Evolutionary conservation across 208 protist genomes (phyloP).

Genomic region (Crithidia expoeki): DNA sequence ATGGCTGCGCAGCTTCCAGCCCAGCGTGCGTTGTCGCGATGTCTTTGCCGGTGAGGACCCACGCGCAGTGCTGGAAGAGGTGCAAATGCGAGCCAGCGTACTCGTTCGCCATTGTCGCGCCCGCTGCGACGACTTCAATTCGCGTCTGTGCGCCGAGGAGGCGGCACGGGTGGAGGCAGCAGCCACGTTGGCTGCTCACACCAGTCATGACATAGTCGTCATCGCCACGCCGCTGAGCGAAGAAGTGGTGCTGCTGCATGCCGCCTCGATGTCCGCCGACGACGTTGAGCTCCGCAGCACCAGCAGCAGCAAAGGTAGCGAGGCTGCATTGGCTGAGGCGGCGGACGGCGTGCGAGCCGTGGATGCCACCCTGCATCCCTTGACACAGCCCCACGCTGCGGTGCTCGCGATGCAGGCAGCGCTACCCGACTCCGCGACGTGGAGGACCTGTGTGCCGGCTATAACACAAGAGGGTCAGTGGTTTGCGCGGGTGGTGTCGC

Average conservation of each 20-base stretch:
- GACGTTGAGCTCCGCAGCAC: slow-evolving; percentile 12
- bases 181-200: slow-evolving; percentile 30
- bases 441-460: slow-evolving; percentile 27
- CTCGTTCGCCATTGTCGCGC: slow-evolving; percentile 70
- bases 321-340: background rate
- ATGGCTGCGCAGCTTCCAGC: slow-evolving; percentile 76
- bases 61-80: slow-evolving; percentile 74
- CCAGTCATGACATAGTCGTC: slow-evolving; percentile 42
- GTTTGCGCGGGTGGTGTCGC: slow-evolving; percentile 56
- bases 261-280: slow-evolving; percentile 33
- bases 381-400: slow-evolving; percentile 30
- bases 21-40: slow-evolving; percentile 35
- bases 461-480: slow-evolving; percentile 66
- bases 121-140: slow-evolving; percentile 42
- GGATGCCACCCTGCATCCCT: slow-evolving; percentile 42
- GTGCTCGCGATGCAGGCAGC: slow-evolving; percentile 13
- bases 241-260: slow-evolving; percentile 46
- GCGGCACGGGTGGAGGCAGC: slow-evolving; percentile 34
- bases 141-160: slow-evolving; percentile 40
- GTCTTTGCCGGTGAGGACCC: slow-evolving; percentile 48
- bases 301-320: slow-evolving; percentile 2
- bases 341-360: slow-evolving; percentile 19
- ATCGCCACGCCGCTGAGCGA: slow-evolving; percentile 57
- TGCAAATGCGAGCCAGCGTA: slow-evolving; percentile 84
- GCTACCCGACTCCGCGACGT: slow-evolving; percentile 7